Evolutionary conservation across 2,329 filamentous ascomycete species (phyloP), one percentile per base, ranked within the genome.

Genomic region (Alternaria novae-zelandiae): DNA sequence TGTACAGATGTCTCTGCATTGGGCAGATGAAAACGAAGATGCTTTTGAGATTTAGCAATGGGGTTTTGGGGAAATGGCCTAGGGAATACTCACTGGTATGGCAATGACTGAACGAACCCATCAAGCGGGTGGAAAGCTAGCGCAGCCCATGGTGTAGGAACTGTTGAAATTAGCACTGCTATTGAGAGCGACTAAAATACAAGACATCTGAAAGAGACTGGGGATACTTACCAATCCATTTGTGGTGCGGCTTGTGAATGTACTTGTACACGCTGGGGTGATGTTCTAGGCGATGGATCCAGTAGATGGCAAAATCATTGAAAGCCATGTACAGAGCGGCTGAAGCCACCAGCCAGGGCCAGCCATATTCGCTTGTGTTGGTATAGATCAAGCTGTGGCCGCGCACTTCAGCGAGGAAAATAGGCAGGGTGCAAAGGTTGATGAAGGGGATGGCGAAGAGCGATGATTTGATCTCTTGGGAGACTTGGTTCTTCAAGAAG

Each of bases 251-350:
- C 53, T 61, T 61, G 23, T 61, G 58, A 20, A 61, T 61, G 45
- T 61, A 61, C 20, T 61, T 61, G 58, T 61, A 61, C 2, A 61
- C 58, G 30, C 58, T 61, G 7, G 58, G 58, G 53, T 61, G 58
- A 32, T 61, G 58, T 50, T 61, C 58, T 17, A 61, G 58, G 58
- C 58, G 58, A 32, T 61, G 58, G 21, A 61, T 61, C 58, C 58
- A 61, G 45, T 61, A 61, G 11, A 61, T 61, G 23, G 44, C 53
- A 44, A 61, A 50, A 49, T 61, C 58, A 43, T 61, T 61, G 44
- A 61, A 61, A 5, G 58, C 58, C 53, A 61, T 61, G 30, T 61
- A 61, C 17, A 61, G 44, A 12, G 47, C 12, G 15, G 58, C 30
- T 7, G 58, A 61, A n/a, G 26, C 36, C 6, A 56, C n/a, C 30